A percentile compares a stretch with the other conserved stretches of the same genome.
Evolutionary conservation across 169 alveolate genomes (phyloP).

Genomic region (Eimeria maxima): DNA sequence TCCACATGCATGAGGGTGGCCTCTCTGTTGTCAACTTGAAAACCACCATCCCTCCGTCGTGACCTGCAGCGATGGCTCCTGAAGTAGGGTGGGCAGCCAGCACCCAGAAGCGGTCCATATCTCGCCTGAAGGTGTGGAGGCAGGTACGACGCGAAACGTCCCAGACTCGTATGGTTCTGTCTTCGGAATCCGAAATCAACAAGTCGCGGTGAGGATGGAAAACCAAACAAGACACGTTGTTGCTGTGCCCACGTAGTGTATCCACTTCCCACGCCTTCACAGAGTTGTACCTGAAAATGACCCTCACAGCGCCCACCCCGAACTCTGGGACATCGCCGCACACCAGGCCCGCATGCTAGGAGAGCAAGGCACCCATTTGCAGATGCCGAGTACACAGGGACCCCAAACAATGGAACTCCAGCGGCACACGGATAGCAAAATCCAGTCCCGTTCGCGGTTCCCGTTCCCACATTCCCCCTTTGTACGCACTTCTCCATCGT

Average conservation of each 20-base stretch:
- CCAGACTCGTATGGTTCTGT: constrained; percentile 96
- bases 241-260: constrained; percentile 96
- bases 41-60: constrained; percentile 94
- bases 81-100: constrained; percentile 93
- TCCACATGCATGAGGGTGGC: constrained; percentile 85
- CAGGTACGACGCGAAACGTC: constrained; percentile 94
- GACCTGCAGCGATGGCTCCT: constrained; percentile 96
- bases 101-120: constrained; percentile 96
- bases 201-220: constrained; percentile 96
- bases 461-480: neutral
- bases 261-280: constrained; percentile 97
- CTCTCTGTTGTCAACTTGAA: constrained; percentile 95
- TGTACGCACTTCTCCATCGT: neutral
- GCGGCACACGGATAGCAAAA: neutral
- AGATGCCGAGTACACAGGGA: neutral
- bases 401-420: neutral
- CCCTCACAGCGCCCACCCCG: neutral
- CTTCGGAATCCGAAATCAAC: constrained; percentile 96
- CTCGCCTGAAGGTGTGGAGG: constrained; percentile 93
- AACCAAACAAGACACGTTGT: constrained; percentile 95
- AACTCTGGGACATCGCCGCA: neutral
- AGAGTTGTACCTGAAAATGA: constrained; percentile 76
- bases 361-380: neutral
- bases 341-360: neutral
- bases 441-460: neutral